phyloP scores from a whole-genome alignment of 345 rosid species.

The Syzygium grande region DNA sequence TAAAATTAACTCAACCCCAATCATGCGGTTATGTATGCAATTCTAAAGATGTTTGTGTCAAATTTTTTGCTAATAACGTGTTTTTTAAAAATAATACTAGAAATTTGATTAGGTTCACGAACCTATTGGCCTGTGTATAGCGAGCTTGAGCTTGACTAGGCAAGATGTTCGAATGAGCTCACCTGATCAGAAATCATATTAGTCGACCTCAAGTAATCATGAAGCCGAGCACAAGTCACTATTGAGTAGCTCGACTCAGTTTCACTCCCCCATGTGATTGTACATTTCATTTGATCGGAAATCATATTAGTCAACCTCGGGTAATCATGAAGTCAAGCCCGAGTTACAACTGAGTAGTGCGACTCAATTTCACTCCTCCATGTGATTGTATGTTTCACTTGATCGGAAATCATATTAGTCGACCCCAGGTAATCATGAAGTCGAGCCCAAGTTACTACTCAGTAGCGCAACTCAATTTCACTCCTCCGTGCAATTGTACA shows the following conservation, averaged over 20 bases:
- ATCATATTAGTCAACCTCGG: neutral
- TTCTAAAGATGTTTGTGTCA: neutral
- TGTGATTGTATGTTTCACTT: neutral
- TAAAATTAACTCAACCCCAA: neutral
- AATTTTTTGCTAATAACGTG: neutral
- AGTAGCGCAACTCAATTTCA: neutral
- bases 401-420: neutral
- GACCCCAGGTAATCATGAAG: neutral
- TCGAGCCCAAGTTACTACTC: neutral
- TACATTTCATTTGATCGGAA: neutral
- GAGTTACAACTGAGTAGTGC: neutral
- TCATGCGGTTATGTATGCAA: neutral
- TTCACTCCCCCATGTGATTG: neutral
- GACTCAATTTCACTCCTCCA: neutral
- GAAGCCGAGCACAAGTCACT: neutral
- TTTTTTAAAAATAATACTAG: neutral
- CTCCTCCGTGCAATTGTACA: neutral
- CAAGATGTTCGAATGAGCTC: neutral
- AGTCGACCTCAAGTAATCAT: neutral
- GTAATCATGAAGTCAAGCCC: neutral
- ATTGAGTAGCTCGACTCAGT: neutral
- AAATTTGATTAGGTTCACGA: neutral
- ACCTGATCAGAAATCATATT: neutral
- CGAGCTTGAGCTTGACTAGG: neutral
- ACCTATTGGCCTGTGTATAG: neutral